A percentile compares a stretch with the other conserved stretches of the same genome.
phyloP scores from a whole-genome alignment of 1,284 basidiomycete genomes.

The Cronartium ribicola region DNA sequence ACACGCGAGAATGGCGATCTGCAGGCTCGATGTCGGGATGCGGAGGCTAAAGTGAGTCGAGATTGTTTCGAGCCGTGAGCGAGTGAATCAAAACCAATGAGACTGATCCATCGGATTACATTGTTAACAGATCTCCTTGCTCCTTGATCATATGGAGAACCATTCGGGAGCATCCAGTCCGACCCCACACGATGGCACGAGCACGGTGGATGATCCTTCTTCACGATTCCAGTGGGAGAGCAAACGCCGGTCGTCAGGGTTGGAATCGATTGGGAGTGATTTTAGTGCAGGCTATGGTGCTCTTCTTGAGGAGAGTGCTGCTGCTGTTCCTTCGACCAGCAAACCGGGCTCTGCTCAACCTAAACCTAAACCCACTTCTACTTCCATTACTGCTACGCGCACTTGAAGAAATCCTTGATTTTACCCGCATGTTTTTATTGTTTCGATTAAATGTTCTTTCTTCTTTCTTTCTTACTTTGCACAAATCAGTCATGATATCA shows the following conservation, averaged over 20 bases:
- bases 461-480: no score
- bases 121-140: slow-evolving; percentile 22
- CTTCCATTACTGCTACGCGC: no score
- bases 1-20: slow-evolving; percentile 47
- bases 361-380: no score
- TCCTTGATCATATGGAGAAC: slow-evolving; percentile 39
- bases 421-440: no score
- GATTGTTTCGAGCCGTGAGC: not conserved
- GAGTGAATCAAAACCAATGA: not conserved
- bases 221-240: not conserved
- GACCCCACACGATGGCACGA: not conserved
- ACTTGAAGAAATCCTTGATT: no score
- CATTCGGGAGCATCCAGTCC: slow-evolving; percentile 9
- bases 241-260: slow-evolving; percentile 12
- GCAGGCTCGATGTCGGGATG: slow-evolving; percentile 45
- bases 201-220: not conserved
- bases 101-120: not conserved
- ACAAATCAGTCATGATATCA: no score
- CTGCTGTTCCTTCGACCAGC: not conserved
- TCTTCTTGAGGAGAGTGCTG: not conserved
- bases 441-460: no score
- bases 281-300: slow-evolving; percentile 13
- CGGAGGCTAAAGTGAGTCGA: slow-evolving; percentile 43
- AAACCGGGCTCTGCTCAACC: no score
- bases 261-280: slow-evolving; percentile 25